Conservation (phyloP, 345 rosid species). For the Capsella bursapastoris region DNA sequence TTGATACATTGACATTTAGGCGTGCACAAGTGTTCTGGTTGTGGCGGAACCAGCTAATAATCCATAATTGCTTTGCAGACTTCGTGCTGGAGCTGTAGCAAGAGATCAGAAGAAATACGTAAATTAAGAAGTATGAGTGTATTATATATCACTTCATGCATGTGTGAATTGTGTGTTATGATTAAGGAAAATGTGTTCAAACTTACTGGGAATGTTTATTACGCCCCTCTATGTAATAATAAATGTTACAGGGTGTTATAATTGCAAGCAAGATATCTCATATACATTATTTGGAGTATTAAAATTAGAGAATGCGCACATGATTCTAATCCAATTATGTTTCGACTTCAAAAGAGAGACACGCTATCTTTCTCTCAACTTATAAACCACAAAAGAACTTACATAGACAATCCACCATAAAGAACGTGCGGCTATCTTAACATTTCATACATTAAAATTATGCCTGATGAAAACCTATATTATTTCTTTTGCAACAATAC, state of each 20-base stretch:
- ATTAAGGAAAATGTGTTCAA: slow-evolving; percentile 37
- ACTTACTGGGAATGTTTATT: slow-evolving; percentile 38
- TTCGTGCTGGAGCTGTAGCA: slow-evolving; percentile 90
- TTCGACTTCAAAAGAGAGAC: slow-evolving; percentile 7
- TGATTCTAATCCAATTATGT: slow-evolving; percentile 22
- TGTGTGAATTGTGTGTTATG: slow-evolving; percentile 46
- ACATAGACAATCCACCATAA: not conserved
- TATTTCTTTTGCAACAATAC: slow-evolving; percentile 17
- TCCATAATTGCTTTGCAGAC: slow-evolving; percentile 53
- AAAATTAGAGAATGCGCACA: slow-evolving; percentile 15
- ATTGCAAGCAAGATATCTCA: slow-evolving; percentile 20
- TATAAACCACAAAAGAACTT: slow-evolving; percentile 15
- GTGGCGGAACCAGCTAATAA: slow-evolving; percentile 21
- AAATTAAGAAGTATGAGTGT: slow-evolving; percentile 40
- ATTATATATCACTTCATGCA: slow-evolving; percentile 43
- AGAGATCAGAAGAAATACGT: slow-evolving; percentile 37
- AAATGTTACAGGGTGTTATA: slow-evolving; percentile 29
- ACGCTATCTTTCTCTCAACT: slow-evolving; percentile 3
- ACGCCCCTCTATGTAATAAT: slow-evolving; percentile 45
- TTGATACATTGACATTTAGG: slow-evolving; percentile 12
- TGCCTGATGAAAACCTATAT: slow-evolving; percentile 22
- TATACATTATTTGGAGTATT: slow-evolving; percentile 16
- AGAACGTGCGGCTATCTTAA: slow-evolving; percentile 15
- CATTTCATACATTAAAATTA: slow-evolving; percentile 18
- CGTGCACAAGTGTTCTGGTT: slow-evolving; percentile 27